Conservation (phyloP, 345 rosid species). For the Cardamine resedifolia region DNA sequence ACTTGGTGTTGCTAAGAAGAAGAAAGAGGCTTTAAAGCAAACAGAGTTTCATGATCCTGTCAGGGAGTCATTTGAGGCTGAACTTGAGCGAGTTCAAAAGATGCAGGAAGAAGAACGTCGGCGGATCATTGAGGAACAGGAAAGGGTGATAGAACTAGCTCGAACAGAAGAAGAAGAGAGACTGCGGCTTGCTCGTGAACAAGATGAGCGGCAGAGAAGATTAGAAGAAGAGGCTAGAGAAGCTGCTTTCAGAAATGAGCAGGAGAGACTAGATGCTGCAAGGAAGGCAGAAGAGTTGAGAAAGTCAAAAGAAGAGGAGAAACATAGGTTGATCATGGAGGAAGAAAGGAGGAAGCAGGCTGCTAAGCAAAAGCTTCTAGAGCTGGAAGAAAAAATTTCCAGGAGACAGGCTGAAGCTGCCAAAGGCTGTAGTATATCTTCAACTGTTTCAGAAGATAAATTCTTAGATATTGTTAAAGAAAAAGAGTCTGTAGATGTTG, state of each 20-base stretch:
- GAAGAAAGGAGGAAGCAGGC: conserved; percentile 97
- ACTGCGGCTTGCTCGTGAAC: conserved; percentile 69
- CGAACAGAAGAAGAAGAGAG: conserved; percentile 92
- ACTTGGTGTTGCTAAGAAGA: conserved; percentile 75
- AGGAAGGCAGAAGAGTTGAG: conserved; percentile 80
- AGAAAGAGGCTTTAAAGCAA: conserved; percentile 70
- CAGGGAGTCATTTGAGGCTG: conserved; percentile 98
- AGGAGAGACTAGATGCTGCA: conserved; percentile 72
- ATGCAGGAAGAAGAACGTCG: conserved; percentile 91
- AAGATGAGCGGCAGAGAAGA: conserved; percentile 69
- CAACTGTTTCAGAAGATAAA: conserved; percentile 54
- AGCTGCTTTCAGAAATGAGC: conserved; percentile 88
- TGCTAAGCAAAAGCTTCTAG: conserved; percentile 92
- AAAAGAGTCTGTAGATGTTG: conserved; percentile 52
- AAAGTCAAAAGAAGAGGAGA: conserved; percentile 93
- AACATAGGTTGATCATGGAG: conserved; percentile 66
- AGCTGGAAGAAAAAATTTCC: conserved; percentile 91
- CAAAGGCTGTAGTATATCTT: conserved; percentile 47
- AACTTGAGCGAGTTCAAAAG: conserved; percentile 95
- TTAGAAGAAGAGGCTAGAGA: conserved; percentile 88
- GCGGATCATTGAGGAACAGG: conserved; percentile 75
- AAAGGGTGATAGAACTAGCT: conserved; percentile 76
- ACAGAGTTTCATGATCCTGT: conserved; percentile 90
- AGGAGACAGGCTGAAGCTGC: conserved; percentile 69
- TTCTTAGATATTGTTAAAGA: conserved; percentile 45